Evolutionary conservation across 2,329 filamentous ascomycete species (phyloP), one percentile per base, ranked within the genome.

Genomic region (Aureobasidium vineae): DNA sequence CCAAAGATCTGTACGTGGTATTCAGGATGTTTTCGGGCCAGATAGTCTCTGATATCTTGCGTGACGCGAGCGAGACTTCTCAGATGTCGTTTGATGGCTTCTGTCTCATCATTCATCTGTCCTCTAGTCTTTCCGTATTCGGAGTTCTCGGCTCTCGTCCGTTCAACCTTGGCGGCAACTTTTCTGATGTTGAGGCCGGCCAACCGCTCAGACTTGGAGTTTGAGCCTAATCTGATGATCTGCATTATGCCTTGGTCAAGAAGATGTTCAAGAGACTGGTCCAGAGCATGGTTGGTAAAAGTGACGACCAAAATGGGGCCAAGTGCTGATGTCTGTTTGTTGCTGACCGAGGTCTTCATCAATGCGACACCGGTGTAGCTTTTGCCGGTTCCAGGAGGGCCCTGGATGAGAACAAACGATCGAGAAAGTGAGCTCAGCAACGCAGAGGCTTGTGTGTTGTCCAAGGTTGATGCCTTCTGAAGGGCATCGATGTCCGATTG

Each of bases 361-460:
- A 90, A 73, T 50, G 83, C 79, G 1, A 86, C 80, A 2, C 87
- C 88, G 0, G 83, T 80, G 69, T 83, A 90, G 4, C 80, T 84
- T 72, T 91, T 91, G 0, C 89, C 88, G 0, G 88, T 91, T 0
- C 89, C 88, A 0, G 88, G 88, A 0, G 88, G 88, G 0, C 89
- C 89, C 76, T 91, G 88, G 13, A 90, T 88, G 5, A 90, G 77
- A 1, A 85, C 83, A 10, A 89, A 74, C 40, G 81, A 80, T 1
- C 81, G 79, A 0, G 77, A 79, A 0, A 90, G 74, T 2, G 85
- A 80, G 21, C 81, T 76, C 0, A 88, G 69, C 0, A 90, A 73
- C 1, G 86, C 85, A 4, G 70, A 67, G 5, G 82, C 81, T 70
- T 83, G 81, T 2, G 75, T 77, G 11, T 71, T 66, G 69, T 90